Evolutionary conservation across 345 rosid species (phyloP), one percentile per base, ranked within the genome.

Genomic region (Raphanus sativus): DNA sequence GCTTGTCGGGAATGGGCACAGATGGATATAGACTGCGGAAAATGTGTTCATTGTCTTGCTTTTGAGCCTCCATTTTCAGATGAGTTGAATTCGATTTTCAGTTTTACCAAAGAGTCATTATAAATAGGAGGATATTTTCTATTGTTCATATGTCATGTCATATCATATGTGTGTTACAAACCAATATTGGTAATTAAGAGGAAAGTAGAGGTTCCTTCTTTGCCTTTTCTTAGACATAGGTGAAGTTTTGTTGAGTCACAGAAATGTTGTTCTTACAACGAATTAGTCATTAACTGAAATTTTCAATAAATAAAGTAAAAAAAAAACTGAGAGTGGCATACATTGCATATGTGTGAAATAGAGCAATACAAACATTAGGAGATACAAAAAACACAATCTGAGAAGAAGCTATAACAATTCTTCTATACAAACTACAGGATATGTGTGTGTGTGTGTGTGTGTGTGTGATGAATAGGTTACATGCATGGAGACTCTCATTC

Each of bases 1-100:
- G 21, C 60, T 88, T 76, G 32, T 85, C 85, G 0, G 93, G 98
- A 60, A 95, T 88, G 0, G 89, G 82, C 42, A 89, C 93, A 0
- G 87, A 65, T 2, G 93, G 90, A 60, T 82, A 81, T 5, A 70
- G 77, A 86, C 97, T 91, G 55, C 86, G 82, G 82, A 95, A 92
- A 63, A 92, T 79, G 50, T 87, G 82, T 7, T 89, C 89, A 11
- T 86, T 85, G 25, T 70, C 36, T 71, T 72, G 74, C 66, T 50
- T 75, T 71, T 62, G 77, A 76, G 12, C 0, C 36, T 73, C 81
- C 83, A 81, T 81, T 65, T 34, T 63, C 62, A 45, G n/a, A 73
- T 5, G 63, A 34, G 50, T 66, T 66, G 55, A 17, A 45, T 66
- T 26, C 72, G 77, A 25, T 65, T 71, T n/a, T 48, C 24, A 8